Evolutionary conservation across 2,329 filamentous ascomycete genomes (phyloP).

Genomic region (Ceratocystis harringtonii): DNA sequence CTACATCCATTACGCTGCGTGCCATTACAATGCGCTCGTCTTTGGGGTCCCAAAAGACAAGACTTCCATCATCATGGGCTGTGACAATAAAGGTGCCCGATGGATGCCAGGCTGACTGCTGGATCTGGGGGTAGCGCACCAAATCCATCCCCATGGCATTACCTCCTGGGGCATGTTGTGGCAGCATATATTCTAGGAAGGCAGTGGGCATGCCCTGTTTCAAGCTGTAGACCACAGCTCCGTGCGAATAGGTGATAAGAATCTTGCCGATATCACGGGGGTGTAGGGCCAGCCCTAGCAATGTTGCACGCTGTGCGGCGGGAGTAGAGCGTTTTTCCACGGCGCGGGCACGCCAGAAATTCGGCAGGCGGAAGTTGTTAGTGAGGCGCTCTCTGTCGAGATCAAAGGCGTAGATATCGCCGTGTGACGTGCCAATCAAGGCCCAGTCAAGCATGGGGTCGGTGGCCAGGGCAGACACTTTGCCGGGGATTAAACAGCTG

Average conservation of each 20-base stretch:
- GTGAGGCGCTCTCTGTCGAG: conserved; percentile 61
- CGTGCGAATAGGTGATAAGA: conserved; percentile 77
- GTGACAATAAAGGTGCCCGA: conserved; percentile 81
- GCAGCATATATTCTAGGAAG: conserved; percentile 72
- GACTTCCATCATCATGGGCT: conserved; percentile 74
- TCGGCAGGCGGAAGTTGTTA: conserved; percentile 65
- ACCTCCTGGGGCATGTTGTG: conserved; percentile 70
- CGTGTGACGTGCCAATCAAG: conserved; percentile 66
- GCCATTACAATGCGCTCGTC: conserved; percentile 76
- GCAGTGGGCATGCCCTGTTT: conserved; percentile 70
- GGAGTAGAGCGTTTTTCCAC: conserved; percentile 40
- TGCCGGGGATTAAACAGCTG: conserved; percentile 60
- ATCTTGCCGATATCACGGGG: conserved; percentile 85
- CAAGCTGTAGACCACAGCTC: conserved; percentile 83
- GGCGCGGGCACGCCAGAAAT: conserved; percentile 67
- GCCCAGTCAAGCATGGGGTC: conserved; percentile 92
- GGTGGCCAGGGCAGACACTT: conserved; percentile 57
- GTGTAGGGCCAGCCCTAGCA: conserved; percentile 72
- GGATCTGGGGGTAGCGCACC: conserved; percentile 56
- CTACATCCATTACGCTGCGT: conserved; percentile 58
- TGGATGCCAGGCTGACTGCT: conserved; percentile 84
- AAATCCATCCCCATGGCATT: conserved; percentile 48
- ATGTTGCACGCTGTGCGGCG: conserved; percentile 25
- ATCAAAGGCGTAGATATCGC: conserved; percentile 85
- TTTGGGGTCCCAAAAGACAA: conserved; percentile 89